Conservation (phyloP, 2,329 filamentous ascomycete species). For the Arthrinium puccinioides region DNA sequence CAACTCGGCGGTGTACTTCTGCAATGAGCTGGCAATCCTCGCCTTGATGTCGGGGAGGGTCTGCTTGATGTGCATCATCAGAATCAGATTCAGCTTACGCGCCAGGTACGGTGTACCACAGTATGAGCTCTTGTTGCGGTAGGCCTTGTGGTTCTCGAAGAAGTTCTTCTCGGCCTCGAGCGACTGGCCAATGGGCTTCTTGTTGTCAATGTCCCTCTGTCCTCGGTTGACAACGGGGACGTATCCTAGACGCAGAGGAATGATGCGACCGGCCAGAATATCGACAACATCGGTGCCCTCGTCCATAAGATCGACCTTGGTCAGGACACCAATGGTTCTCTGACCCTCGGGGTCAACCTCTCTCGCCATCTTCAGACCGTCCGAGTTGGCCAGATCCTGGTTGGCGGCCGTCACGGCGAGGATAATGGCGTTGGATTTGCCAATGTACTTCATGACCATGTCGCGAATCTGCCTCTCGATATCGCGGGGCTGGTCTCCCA, state of each 20-base stretch:
- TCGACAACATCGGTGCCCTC: conserved; percentile 52
- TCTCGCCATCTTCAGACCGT: conserved; percentile 41
- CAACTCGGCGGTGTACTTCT: conserved; percentile 84
- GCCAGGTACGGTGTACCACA: conserved; percentile 96
- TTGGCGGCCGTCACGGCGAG: conserved; percentile 49
- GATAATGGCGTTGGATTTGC: conserved; percentile 47
- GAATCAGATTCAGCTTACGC: conserved; percentile 92
- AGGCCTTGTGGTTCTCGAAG: conserved; percentile 97
- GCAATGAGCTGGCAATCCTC: conserved; percentile 84
- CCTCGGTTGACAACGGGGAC: conserved; percentile 97
- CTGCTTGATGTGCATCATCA: conserved; percentile 99
- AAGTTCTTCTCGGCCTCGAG: conserved; percentile 93
- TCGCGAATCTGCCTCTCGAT: conserved; percentile 34
- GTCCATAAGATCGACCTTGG: conserved; percentile 32
- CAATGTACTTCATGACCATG: conserved; percentile 48
- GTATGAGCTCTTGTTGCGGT: conserved; percentile 97
- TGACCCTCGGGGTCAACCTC: conserved; percentile 18
- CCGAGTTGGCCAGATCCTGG: conserved; percentile 49
- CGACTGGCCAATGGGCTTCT: conserved; percentile 84
- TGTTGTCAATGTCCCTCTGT: conserved; percentile 97
- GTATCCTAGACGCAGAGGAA: conserved; percentile 88
- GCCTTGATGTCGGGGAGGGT: conserved; percentile 98
- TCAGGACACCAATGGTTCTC: conserved; percentile 41
- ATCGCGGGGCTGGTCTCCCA: conserved; percentile 31
- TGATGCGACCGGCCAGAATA: conserved; percentile 94